A percentile compares a stretch with the other conserved stretches of the same genome.
phyloP scores from a whole-genome alignment of 225 moss, liverwort and hornwort species.

The Pseudoscleropodium purum region DNA sequence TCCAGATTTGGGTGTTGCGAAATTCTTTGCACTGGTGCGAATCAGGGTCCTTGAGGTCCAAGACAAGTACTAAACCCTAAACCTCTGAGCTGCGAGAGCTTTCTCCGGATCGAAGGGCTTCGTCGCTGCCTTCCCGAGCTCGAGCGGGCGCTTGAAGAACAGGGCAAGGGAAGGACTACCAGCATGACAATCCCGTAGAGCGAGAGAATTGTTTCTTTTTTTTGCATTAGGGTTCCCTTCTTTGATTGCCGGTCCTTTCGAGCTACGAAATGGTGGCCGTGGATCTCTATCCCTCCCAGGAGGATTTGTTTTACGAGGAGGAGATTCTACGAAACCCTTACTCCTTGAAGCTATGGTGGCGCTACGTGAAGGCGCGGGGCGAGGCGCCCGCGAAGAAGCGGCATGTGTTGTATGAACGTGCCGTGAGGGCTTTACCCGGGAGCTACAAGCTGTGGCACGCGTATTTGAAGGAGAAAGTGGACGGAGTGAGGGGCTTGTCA shows the following conservation, averaged over 20 bases:
- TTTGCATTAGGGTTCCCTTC: not conserved
- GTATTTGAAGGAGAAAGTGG: constrained; percentile 78
- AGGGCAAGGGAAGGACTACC: not conserved
- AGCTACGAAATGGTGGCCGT: constrained; percentile 39
- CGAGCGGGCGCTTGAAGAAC: not conserved
- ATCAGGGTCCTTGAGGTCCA: not conserved
- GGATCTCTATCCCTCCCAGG: constrained; percentile 78
- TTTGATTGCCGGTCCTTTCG: not conserved
- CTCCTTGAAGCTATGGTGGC: constrained; percentile 93
- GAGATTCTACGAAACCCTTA: constrained; percentile 77
- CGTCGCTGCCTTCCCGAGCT: not conserved
- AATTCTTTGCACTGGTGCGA: not conserved
- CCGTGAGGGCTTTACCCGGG: constrained; percentile 81
- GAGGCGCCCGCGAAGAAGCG: constrained; percentile 83
- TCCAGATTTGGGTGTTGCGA: not conserved
- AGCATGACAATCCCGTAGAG: not conserved
- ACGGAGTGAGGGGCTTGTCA: constrained; percentile 68
- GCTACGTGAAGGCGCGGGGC: constrained; percentile 73
- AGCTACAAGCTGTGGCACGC: constrained; percentile 96
- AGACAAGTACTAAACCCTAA: not conserved
- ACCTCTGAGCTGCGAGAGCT: not conserved
- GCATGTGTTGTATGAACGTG: constrained; percentile 67
- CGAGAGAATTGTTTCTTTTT: not conserved
- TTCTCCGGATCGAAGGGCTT: not conserved
- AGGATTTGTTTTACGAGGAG: constrained; percentile 89